phyloP scores from a whole-genome alignment of 2,329 filamentous ascomycete genomes.

The Microdochium nivale region DNA sequence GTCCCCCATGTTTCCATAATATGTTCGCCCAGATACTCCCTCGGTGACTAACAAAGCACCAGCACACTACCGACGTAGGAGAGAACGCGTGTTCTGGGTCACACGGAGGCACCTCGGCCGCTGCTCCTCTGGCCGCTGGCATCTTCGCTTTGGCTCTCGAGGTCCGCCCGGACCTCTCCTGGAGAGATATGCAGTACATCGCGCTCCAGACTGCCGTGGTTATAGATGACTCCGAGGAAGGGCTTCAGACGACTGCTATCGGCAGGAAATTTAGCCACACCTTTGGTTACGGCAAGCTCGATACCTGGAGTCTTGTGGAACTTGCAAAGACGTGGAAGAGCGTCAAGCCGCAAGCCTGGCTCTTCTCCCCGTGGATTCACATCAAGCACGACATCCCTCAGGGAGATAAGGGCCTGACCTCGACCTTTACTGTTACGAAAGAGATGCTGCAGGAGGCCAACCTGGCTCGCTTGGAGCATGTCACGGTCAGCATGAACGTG shows the following conservation, averaged over 20 bases:
- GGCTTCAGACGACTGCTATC: conserved; percentile 74
- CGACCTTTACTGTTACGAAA: conserved; percentile 71
- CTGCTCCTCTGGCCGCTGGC: conserved; percentile 84
- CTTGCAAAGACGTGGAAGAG: conserved; percentile 75
- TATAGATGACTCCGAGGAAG: conserved; percentile 60
- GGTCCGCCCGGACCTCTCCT: conserved; percentile 76
- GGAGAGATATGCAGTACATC: conserved; percentile 92
- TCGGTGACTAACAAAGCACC: neutral
- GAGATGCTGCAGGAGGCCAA: conserved; percentile 78
- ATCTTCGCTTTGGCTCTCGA: conserved; percentile 84
- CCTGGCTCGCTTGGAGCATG: conserved; percentile 79
- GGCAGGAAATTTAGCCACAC: conserved; percentile 89
- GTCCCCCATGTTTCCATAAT: neutral
- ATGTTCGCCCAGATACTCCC: neutral
- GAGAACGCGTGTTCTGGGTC: conserved; percentile 65
- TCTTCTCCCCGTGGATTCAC: conserved; percentile 85
- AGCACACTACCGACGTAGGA: conserved; percentile 93
- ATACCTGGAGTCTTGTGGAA: conserved; percentile 78
- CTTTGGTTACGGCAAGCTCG: conserved; percentile 92
- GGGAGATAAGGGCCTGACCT: conserved; percentile 69
- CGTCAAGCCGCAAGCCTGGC: conserved; percentile 95
- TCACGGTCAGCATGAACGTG: conserved; percentile 96
- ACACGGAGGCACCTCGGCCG: conserved; percentile 95
- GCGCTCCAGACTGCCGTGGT: conserved; percentile 77
- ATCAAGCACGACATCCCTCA: conserved; percentile 82